Base-by-base conservation (phyloP, 2,329 filamentous ascomycete genomes). In the Orbilia blumenaviensis region DNA sequence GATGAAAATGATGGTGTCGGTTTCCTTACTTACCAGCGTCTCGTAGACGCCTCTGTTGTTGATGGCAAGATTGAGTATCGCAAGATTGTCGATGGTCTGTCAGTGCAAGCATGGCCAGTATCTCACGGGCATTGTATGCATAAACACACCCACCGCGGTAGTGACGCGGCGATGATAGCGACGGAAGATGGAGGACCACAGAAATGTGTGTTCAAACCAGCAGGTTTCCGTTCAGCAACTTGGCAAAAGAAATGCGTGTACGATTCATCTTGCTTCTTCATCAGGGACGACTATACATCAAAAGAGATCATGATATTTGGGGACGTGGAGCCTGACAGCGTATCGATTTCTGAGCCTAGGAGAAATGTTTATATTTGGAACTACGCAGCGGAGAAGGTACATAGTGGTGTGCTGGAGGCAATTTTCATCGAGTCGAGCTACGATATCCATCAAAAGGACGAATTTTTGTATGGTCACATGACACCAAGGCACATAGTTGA, bases 391-490 rank as follows among this genome's bases (percentile, higher is more conserved):
- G 91, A 91, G 7, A 97, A 96, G 81, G 89, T 99, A 25, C 91
- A 86, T 0, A 84, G 86, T 0, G 92, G 92, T 0, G 86, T 87
- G 2, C 86, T 99, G 0, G 87, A 86, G 0, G 94, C 91, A 9
- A 91, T 99, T 10, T 94, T 98, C 81, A 96, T 99, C 79, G 95
- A 99, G 84, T 98, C 94, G 83, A 96, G 92, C 77, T 99, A 94
- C 82, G 91, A 93, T 77, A 91, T 97, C 82, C 88, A 88, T 6
- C 91, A 93, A 80, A 86, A 88, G 21, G 90, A 95, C 75, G 89
- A 91, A 58, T 88, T 90, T 0, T 86, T 99, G 0, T 99, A 93
- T 78, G 95, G 95, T 0, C 95, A 99, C 80, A 85, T 99, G 12
- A 92, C 92, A 38, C 95, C 95, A 0, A 86, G 89, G 0, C 95